phyloP scores from a whole-genome alignment of 352 stramenopile genomes.

The Pythium brachiatum region DNA sequence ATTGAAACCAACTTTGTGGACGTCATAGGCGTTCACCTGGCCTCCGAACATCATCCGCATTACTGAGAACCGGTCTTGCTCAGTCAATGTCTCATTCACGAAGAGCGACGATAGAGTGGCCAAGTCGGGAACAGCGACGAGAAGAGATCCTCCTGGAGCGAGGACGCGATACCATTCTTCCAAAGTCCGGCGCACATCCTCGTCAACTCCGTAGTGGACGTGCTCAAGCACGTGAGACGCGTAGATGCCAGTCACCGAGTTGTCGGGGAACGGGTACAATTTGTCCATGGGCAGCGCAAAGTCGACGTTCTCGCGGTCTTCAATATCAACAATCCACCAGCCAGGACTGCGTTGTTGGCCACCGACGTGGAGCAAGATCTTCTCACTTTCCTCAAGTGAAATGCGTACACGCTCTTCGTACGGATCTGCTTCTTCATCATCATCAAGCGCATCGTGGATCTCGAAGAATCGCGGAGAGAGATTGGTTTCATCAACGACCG shows the following conservation, averaged over 20 bases:
- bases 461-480: constrained; percentile 33
- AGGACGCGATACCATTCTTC: constrained; percentile 74
- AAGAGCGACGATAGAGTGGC: constrained; percentile 57
- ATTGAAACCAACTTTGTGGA: constrained; percentile 81
- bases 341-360: constrained; percentile 36
- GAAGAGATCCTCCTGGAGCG: constrained; percentile 45
- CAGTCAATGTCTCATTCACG: constrained; percentile 43
- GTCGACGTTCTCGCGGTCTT: constrained; percentile 49
- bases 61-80: constrained; percentile 55
- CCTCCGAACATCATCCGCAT: constrained; percentile 77
- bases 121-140: constrained; percentile 70
- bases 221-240: constrained; percentile 79
- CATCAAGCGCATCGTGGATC: constrained; percentile 34
- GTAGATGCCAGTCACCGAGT: constrained; percentile 62
- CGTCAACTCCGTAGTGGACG: constrained; percentile 48
- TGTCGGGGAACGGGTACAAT: constrained; percentile 58
- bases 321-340: constrained; percentile 75
- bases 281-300: constrained; percentile 67
- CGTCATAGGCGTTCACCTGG: constrained; percentile 62
- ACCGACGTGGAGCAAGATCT: constrained; percentile 65
- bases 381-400: constrained; percentile 27
- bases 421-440: constrained; percentile 34
- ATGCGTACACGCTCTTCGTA: constrained; percentile 37
- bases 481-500: constrained; percentile 10
- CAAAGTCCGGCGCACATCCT: constrained; percentile 48